A percentile compares a stretch with the other conserved stretches of the same genome.
Evolutionary conservation across 768 basidiomycete genomes (phyloP).

Genomic region (Termitomyces sp.): DNA sequence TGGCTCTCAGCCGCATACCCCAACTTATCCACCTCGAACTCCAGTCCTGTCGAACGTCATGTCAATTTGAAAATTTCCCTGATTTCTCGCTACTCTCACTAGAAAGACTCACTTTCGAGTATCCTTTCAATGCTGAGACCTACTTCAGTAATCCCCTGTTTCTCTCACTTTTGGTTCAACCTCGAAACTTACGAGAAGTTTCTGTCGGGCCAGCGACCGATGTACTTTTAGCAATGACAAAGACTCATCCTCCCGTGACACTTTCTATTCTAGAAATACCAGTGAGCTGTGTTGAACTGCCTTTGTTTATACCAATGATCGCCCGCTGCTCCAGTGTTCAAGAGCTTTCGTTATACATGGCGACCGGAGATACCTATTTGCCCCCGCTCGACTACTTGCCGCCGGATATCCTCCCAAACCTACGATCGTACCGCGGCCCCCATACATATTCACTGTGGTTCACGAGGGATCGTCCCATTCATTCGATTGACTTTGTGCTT

Average conservation of each 20-base stretch:
- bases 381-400: slow-evolving; percentile 13
- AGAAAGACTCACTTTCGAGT: slow-evolving; percentile 10
- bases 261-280: slow-evolving; percentile 14
- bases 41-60: slow-evolving; percentile 13
- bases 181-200: slow-evolving; percentile 8
- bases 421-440: slow-evolving; percentile 14
- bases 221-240: slow-evolving; percentile 7
- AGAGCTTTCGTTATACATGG: slow-evolving; percentile 11
- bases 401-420: slow-evolving; percentile 12
- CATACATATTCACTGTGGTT: slow-evolving; percentile 12
- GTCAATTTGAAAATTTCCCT: slow-evolving; percentile 8
- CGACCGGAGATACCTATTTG: slow-evolving; percentile 6
- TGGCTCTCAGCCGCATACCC: slow-evolving; percentile 7
- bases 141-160: slow-evolving; percentile 8
- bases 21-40: slow-evolving; percentile 14
- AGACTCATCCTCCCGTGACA: not conserved
- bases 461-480: slow-evolving; percentile 6
- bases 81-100: slow-evolving; percentile 4
- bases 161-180: slow-evolving; percentile 9
- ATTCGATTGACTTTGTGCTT: slow-evolving; percentile 9
- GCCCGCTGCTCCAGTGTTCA: slow-evolving; percentile 3
- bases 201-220: slow-evolving; percentile 10
- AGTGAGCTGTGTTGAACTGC: slow-evolving; percentile 9
- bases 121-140: slow-evolving; percentile 7
- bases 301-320: slow-evolving; percentile 8